A percentile compares a stretch with the other conserved stretches of the same genome.
phyloP scores from a whole-genome alignment of 225 moss, liverwort and hornwort species.

The Ulota crispa region DNA sequence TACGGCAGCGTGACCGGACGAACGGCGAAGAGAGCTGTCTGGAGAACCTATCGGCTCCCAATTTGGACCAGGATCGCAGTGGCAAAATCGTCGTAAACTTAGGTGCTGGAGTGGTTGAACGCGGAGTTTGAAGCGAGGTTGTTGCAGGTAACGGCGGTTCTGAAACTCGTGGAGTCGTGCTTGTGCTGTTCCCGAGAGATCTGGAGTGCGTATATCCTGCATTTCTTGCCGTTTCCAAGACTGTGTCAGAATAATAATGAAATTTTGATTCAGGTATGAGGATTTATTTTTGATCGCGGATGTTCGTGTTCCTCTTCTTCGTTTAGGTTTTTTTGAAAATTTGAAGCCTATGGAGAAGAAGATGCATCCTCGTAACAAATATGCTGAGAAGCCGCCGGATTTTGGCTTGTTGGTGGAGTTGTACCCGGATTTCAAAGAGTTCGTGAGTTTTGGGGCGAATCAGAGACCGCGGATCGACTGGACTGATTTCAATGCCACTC shows the following conservation, averaged over 20 bases:
- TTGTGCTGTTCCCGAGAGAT: not conserved
- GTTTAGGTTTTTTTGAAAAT: too few relatives aligned
- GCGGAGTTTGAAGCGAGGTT: not conserved
- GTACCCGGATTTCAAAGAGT: constrained; percentile 70
- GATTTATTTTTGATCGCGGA: too few relatives aligned
- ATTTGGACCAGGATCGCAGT: constrained; percentile 31
- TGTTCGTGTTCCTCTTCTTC: too few relatives aligned
- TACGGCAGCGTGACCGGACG: constrained; percentile 4
- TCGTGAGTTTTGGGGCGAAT: constrained; percentile 55
- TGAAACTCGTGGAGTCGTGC: not conserved
- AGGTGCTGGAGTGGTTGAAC: not conserved
- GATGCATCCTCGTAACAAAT: constrained; percentile 91
- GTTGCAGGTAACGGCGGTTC: constrained; percentile 19
- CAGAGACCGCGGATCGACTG: constrained; percentile 84
- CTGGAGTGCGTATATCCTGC: not conserved
- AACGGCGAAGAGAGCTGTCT: not conserved
- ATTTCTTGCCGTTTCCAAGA: too few relatives aligned
- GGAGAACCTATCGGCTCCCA: not conserved
- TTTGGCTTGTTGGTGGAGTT: constrained; percentile 62
- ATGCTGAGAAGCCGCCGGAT: constrained; percentile 87
- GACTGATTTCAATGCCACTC: constrained; percentile 94
- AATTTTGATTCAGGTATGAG: too few relatives aligned
- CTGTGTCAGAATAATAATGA: too few relatives aligned
- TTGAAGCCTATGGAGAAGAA: constrained; percentile 14
- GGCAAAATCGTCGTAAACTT: not conserved